Evolutionary conservation across 2,329 filamentous ascomycete genomes (phyloP).

Genomic region (Periglandula ipomoeae): DNA sequence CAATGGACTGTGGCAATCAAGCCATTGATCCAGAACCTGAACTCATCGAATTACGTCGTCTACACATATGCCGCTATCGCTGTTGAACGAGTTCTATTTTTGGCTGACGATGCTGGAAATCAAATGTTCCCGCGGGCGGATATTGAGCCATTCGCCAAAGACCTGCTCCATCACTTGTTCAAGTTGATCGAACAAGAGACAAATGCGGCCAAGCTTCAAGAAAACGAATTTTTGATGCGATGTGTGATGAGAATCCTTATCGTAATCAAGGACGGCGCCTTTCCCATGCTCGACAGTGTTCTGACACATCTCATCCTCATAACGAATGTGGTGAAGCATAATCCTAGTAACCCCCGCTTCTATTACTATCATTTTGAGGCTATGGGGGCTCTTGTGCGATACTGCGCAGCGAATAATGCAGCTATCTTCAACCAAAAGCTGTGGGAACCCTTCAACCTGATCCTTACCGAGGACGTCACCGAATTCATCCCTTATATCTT

Average conservation of each 20-base stretch:
- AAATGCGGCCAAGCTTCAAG: slow-evolving; percentile 86
- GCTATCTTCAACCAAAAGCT: slow-evolving; percentile 70
- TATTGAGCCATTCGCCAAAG: slow-evolving; percentile 74
- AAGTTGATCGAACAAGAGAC: slow-evolving; percentile 78
- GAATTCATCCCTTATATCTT: slow-evolving; percentile 97
- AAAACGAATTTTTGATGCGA: slow-evolving; percentile 98
- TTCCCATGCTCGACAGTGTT: slow-evolving; percentile 66
- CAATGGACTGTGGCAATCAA: slow-evolving; percentile 89
- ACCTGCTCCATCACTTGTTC: slow-evolving; percentile 84
- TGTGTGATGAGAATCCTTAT: slow-evolving; percentile 97
- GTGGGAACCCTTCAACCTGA: slow-evolving; percentile 72
- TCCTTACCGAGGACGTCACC: slow-evolving; percentile 77
- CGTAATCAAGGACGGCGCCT: slow-evolving; percentile 76
- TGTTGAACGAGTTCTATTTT: slow-evolving; percentile 83
- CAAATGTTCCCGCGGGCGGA: slow-evolving; percentile 72
- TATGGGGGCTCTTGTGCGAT: slow-evolving; percentile 73
- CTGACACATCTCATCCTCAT: slow-evolving; percentile 79
- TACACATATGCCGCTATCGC: slow-evolving; percentile 97
- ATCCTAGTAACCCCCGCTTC: slow-evolving; percentile 94
- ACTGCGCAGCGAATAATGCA: slow-evolving; percentile 56
- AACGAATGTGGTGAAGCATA: slow-evolving; percentile 83
- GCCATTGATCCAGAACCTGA: slow-evolving; percentile 83
- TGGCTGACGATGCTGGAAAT: slow-evolving; percentile 65
- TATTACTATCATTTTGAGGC: slow-evolving; percentile 99
- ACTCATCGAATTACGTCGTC: slow-evolving; percentile 85